Evolutionary conservation across 768 basidiomycete species (phyloP).

Genomic region (Tulasnella sp.): DNA sequence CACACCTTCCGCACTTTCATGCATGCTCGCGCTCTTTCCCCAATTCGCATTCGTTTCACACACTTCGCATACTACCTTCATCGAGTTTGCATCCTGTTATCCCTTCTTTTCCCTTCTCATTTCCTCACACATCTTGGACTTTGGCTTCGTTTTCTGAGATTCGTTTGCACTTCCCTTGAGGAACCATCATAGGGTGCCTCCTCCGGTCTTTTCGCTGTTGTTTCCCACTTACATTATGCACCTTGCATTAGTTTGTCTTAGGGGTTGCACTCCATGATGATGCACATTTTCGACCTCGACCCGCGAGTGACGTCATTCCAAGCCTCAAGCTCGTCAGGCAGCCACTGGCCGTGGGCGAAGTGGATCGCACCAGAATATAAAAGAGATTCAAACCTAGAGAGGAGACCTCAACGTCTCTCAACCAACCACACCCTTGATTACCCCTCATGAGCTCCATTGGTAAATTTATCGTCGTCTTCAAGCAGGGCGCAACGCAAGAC

Average conservation of each 20-base stretch:
- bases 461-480: conserved; percentile 13
- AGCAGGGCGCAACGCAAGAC: neutral
- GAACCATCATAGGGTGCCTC: neutral
- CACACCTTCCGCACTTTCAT: neutral
- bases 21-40: neutral
- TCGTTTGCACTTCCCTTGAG: neutral
- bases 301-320: no score
- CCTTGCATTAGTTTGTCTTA: neutral
- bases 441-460: neutral
- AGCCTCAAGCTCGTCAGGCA: no score
- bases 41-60: neutral
- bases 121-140: neutral
- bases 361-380: neutral
- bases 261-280: neutral
- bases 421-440: neutral
- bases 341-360: no score
- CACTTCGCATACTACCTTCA: neutral
- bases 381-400: neutral
- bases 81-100: neutral
- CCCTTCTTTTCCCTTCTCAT: neutral
- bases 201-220: neutral
- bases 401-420: no score
- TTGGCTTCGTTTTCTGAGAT: neutral
- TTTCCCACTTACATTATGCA: neutral
- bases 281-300: no score